Conservation (phyloP, 805 yeast species). For the Candida succiphila region DNA sequence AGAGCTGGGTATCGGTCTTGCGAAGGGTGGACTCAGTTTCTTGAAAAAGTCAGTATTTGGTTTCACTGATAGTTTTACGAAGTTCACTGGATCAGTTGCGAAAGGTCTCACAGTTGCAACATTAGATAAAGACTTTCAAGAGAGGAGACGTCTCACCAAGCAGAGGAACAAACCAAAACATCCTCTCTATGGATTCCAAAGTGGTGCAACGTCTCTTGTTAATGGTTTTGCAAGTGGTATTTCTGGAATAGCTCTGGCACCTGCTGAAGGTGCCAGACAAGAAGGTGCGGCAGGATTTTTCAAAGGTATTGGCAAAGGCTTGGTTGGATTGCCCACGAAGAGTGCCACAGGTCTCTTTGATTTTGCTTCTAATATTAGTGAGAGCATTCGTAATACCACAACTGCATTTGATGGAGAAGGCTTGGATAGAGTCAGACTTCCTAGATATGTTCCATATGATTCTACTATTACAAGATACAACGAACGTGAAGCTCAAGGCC, state of each 20-base stretch:
- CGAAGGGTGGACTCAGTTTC: constrained; percentile 93
- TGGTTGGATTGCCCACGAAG: constrained; percentile 94
- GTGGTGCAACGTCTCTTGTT: constrained; percentile 82
- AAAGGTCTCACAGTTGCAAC: constrained; percentile 91
- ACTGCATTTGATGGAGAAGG: constrained; percentile 78
- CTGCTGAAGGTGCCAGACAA: constrained; percentile 78
- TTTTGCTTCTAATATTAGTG: constrained; percentile 84
- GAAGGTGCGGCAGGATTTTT: constrained; percentile 91
- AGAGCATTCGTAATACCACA: constrained; percentile 88
- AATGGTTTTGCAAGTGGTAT: constrained; percentile 84
- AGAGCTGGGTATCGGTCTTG: constrained; percentile 89
- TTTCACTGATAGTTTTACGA: constrained; percentile 84
- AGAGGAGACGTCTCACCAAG: constrained; percentile 67
- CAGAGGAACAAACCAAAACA: constrained; percentile 75
- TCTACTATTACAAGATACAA: constrained; percentile 67
- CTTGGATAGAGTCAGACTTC: constrained; percentile 70
- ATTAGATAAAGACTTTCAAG: constrained; percentile 78
- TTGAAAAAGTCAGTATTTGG: constrained; percentile 93
- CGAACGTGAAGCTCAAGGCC: constrained; percentile 86
- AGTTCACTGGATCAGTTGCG: constrained; percentile 88
- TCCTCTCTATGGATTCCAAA: constrained; percentile 73
- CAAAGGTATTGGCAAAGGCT: constrained; percentile 88
- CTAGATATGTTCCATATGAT: constrained; percentile 66
- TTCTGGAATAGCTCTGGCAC: constrained; percentile 83
- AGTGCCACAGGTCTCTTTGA: constrained; percentile 94